phyloP scores from a whole-genome alignment of 1,284 basidiomycete genomes.

The Ganoderma sinense region DNA sequence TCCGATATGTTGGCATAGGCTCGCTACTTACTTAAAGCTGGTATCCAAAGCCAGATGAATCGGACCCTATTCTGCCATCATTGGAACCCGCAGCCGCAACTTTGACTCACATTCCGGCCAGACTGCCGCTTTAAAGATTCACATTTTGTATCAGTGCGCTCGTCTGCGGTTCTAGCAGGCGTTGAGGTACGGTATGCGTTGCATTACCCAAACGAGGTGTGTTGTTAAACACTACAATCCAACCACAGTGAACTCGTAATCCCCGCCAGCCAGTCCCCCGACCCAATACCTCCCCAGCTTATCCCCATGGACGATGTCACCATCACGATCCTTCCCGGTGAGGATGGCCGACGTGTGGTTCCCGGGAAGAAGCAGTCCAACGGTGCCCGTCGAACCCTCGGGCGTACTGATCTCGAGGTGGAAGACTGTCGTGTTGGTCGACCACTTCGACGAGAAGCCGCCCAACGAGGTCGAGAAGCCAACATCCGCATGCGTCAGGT shows the following conservation, averaged over 20 bases:
- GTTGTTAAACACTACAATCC: constrained; percentile 9
- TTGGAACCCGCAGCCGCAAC: background rate
- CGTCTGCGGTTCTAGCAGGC: background rate
- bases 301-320: constrained; percentile 10
- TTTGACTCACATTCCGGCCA: background rate
- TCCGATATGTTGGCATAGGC: no score
- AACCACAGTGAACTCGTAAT: constrained; percentile 19
- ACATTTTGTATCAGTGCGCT: background rate
- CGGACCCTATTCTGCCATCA: background rate
- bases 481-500: constrained; percentile 24
- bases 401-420: constrained; percentile 23
- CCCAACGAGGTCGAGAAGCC: constrained; percentile 28
- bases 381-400: constrained; percentile 21
- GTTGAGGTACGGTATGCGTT: background rate
- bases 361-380: constrained; percentile 22
- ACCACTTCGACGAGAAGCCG: constrained; percentile 29
- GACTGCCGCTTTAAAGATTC: background rate
- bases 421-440: constrained; percentile 7
- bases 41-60: background rate
- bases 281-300: constrained; percentile 22
- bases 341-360: constrained; percentile 9
- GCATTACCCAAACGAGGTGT: background rate
- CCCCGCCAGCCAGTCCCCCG: constrained; percentile 16
- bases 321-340: background rate
- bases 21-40: background rate